These are phyloP conservation scores for Pyrenophora tritici-repentis DNA, from an alignment of 2,329 filamentous ascomycete genomes.

Conservation along the genomic window DNA sequence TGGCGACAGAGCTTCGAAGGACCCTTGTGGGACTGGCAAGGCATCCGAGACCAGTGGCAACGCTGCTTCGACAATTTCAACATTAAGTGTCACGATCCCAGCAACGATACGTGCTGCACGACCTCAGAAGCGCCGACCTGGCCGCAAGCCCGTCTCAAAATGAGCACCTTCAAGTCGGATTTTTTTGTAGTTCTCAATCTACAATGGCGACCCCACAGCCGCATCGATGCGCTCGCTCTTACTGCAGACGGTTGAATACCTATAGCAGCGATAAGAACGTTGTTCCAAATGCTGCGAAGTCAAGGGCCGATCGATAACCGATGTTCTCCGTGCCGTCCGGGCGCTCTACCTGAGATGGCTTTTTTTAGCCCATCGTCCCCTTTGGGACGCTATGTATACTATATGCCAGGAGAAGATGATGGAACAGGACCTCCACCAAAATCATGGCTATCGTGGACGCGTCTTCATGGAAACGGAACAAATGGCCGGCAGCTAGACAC, in stretches of 20 bases:
- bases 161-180: too few relatives aligned
- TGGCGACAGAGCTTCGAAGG: conserved; percentile 11
- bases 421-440: not conserved
- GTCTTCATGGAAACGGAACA: not conserved
- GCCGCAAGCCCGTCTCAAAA: conserved; percentile 25
- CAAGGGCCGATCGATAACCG: not conserved
- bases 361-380: not conserved
- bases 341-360: not conserved
- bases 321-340: not conserved
- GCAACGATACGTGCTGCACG: conserved; percentile 25
- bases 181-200: too few relatives aligned
- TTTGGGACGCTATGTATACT: not conserved
- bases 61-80: conserved; percentile 22
- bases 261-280: conserved; percentile 19
- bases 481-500: not conserved
- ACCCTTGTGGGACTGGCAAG: not conserved
- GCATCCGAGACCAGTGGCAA: conserved; percentile 18
- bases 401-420: not conserved
- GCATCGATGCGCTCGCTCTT: conserved; percentile 18
- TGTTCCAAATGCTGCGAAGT: conserved; percentile 13
- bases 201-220: too few relatives aligned
- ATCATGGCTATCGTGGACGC: not conserved
- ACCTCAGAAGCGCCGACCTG: conserved; percentile 22
- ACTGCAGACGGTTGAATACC: conserved; percentile 23
- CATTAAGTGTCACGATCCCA: conserved; percentile 25